Percentiles rank a stretch among this genome's conserved stretches.
phyloP scores from a whole-genome alignment of 305 asterid genomes.

The Stenogyne calaminthoides region DNA sequence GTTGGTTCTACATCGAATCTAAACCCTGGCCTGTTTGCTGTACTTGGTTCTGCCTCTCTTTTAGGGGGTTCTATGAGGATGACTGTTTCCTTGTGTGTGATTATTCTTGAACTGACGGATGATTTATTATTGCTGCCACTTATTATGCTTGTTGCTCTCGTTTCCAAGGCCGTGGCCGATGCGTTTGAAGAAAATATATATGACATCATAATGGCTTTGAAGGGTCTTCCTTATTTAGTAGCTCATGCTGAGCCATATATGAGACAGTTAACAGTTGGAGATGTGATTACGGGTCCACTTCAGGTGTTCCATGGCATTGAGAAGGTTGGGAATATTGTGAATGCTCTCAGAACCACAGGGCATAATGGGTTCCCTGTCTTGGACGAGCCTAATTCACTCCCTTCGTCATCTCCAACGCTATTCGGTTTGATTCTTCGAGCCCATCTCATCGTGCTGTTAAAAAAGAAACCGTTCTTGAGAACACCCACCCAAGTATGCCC shows the following conservation, averaged over 20 bases:
- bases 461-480: constrained; percentile 54
- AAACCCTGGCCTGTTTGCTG: constrained; percentile 86
- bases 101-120: constrained; percentile 70
- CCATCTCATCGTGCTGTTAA: constrained; percentile 68
- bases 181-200: constrained; percentile 66
- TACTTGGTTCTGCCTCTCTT: constrained; percentile 82
- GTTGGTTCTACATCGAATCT: constrained; percentile 62
- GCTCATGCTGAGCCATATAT: constrained; percentile 76
- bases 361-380: constrained; percentile 90
- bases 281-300: constrained; percentile 78
- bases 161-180: constrained; percentile 84
- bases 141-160: constrained; percentile 73
- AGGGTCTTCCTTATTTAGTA: constrained; percentile 80
- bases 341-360: constrained; percentile 61
- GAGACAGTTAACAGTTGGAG: constrained; percentile 70
- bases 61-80: constrained; percentile 90
- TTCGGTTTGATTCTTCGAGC: constrained; percentile 73
- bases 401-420: constrained; percentile 53
- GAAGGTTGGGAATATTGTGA: constrained; percentile 70
- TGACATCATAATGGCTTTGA: constrained; percentile 61
- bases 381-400: constrained; percentile 48
- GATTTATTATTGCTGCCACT: constrained; percentile 67
- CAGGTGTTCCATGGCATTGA: constrained; percentile 61
- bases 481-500: constrained; percentile 34
- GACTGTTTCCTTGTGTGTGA: constrained; percentile 83